These are phyloP conservation scores for Alternaria conjuncta DNA, from an alignment of 2,329 filamentous ascomycete species.

Conservation along the genomic window DNA sequence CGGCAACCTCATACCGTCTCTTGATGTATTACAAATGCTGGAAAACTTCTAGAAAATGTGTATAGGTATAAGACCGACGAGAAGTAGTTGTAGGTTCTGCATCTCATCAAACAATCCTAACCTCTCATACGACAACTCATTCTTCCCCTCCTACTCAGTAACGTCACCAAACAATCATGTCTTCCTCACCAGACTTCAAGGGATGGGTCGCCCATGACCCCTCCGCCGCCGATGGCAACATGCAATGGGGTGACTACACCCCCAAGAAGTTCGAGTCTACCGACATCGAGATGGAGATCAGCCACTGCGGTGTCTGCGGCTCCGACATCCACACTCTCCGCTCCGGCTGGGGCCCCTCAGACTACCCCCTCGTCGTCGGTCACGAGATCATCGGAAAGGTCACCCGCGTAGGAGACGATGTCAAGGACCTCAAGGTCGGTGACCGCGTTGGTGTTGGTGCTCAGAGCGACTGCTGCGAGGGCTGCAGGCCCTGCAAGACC, in stretches of 20 bases:
- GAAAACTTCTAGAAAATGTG: slow-evolving; percentile 5
- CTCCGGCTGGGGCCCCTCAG: slow-evolving; percentile 54
- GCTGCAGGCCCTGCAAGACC: slow-evolving; percentile 57
- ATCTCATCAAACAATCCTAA: neutral
- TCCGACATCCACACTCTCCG: slow-evolving; percentile 45
- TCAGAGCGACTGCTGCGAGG: slow-evolving; percentile 56
- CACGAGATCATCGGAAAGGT: slow-evolving; percentile 52
- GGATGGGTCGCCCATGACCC: slow-evolving; percentile 63
- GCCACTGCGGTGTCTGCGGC: slow-evolving; percentile 51
- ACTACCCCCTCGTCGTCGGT: slow-evolving; percentile 57
- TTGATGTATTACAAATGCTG: slow-evolving; percentile 30
- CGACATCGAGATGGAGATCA: slow-evolving; percentile 58
- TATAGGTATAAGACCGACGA: neutral
- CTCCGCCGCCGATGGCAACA: slow-evolving; percentile 59
- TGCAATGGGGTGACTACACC: slow-evolving; percentile 58
- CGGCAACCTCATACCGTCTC: slow-evolving; percentile 10
- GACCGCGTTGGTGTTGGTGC: slow-evolving; percentile 64
- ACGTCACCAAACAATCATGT: slow-evolving; percentile 18
- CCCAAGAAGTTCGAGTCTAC: slow-evolving; percentile 66
- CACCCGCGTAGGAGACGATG: slow-evolving; percentile 49
- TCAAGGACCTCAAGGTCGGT: slow-evolving; percentile 63
- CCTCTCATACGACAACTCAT: neutral
- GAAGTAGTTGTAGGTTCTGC: neutral
- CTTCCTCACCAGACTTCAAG: slow-evolving; percentile 53
- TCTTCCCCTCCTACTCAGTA: neutral